Conservation (phyloP, 1,284 basidiomycete genomes). For the Boletus subluridellus region DNA sequence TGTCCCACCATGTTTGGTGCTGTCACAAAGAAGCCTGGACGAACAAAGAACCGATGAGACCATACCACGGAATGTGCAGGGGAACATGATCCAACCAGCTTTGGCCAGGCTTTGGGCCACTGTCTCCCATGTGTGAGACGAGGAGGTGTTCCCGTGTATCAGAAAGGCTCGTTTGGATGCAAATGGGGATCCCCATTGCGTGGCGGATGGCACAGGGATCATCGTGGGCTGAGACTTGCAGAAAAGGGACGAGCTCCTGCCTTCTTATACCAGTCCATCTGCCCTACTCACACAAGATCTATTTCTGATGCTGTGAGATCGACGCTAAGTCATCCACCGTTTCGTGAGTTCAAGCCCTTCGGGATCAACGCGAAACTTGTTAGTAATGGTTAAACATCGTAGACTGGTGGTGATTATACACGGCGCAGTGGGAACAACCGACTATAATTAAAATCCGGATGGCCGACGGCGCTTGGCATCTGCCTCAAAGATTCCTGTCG, state of each 20-base stretch:
- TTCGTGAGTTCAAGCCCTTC: neutral
- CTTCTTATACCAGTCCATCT: neutral
- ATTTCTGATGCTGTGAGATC: constrained; percentile 13
- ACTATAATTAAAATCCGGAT: too few species aligned
- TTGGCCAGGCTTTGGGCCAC: constrained; percentile 11
- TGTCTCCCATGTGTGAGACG: constrained; percentile 18
- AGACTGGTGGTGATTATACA: neutral
- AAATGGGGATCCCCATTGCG: constrained; percentile 19
- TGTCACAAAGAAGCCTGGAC: constrained; percentile 16
- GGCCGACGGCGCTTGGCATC: neutral
- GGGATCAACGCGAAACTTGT: neutral
- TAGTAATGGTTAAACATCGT: neutral
- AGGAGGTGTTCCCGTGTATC: constrained; percentile 18
- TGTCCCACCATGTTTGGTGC: constrained; percentile 23
- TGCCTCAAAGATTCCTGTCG: constrained; percentile 57
- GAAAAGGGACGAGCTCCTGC: too few species aligned
- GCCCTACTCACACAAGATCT: neutral
- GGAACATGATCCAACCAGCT: neutral
- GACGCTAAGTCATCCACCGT: neutral
- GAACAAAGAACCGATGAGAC: neutral
- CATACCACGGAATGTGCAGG: neutral
- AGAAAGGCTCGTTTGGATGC: constrained; percentile 24
- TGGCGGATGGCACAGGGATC: constrained; percentile 17
- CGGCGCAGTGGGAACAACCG: neutral
- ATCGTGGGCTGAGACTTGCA: constrained; percentile 4